phyloP scores from a whole-genome alignment of 140 eudicot species.

The Oenanthe javanica region DNA sequence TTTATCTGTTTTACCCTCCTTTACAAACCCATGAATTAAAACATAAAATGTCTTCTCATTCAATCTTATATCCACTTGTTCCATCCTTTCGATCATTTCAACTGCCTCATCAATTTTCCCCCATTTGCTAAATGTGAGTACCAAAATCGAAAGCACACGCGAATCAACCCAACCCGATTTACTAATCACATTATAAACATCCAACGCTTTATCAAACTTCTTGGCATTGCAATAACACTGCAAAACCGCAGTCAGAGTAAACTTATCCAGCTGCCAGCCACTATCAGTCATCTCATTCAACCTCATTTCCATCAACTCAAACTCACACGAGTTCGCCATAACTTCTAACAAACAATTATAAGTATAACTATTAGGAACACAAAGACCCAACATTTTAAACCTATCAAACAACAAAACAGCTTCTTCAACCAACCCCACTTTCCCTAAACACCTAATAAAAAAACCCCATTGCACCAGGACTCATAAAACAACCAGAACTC shows the following conservation, averaged over 20 bases:
- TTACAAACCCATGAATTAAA: slow-evolving; percentile 76
- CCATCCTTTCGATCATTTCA: slow-evolving; percentile 48
- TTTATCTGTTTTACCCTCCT: slow-evolving; percentile 38
- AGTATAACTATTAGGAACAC: slow-evolving; percentile 43
- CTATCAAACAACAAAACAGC: slow-evolving; percentile 71
- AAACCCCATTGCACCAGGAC: slow-evolving; percentile 68
- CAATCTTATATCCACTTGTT: slow-evolving; percentile 34
- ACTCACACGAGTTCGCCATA: slow-evolving; percentile 37
- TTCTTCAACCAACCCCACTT: slow-evolving; percentile 55
- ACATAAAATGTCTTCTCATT: slow-evolving; percentile 66
- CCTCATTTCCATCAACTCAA: slow-evolving; percentile 43
- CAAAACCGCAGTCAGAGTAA: slow-evolving; percentile 53
- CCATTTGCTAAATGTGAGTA: slow-evolving; percentile 47
- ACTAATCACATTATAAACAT: slow-evolving; percentile 38
- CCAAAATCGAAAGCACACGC: slow-evolving; percentile 38
- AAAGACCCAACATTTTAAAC: slow-evolving; percentile 41
- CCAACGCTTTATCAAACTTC: slow-evolving; percentile 52
- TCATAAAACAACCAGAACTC: slow-evolving; percentile 36
- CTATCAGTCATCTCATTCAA: slow-evolving; percentile 35
- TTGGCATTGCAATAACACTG: slow-evolving; percentile 66
- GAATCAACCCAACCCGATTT: slow-evolving; percentile 56
- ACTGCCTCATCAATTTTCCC: slow-evolving; percentile 60
- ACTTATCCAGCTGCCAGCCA: slow-evolving; percentile 58
- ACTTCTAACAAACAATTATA: slow-evolving; percentile 61
- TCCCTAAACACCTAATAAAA: slow-evolving; percentile 73